phyloP scores from a whole-genome alignment of 129 eudicot genomes.

The Silybum marianum region DNA sequence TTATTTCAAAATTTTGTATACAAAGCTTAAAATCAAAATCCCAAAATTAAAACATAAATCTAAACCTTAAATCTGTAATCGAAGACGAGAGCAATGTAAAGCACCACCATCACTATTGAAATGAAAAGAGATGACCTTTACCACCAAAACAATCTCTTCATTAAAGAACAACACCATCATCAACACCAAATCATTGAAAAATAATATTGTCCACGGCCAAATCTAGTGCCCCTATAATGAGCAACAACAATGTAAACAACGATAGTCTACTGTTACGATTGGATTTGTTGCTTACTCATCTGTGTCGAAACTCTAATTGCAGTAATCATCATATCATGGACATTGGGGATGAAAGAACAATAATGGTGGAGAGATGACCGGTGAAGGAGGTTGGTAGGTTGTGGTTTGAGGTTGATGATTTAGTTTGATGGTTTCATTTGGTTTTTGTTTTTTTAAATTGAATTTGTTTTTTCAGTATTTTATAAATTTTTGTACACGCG shows the following conservation, averaged over 20 bases:
- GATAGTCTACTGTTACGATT: background rate
- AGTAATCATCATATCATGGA: too few relatives aligned
- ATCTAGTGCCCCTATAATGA: background rate
- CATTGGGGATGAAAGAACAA: too few relatives aligned
- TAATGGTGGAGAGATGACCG: too few relatives aligned
- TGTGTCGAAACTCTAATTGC: background rate
- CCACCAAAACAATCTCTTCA: background rate
- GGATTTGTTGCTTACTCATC: background rate
- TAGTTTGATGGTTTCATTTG: too few relatives aligned
- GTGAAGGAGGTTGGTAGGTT: too few relatives aligned
- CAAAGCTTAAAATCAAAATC: background rate
- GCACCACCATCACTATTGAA: background rate
- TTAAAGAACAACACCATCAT: background rate
- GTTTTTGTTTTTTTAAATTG: too few relatives aligned
- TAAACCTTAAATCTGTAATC: background rate
- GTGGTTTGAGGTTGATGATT: too few relatives aligned
- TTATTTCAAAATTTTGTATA: background rate
- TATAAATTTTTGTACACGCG: background rate
- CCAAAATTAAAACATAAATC: background rate
- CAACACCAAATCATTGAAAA: background rate
- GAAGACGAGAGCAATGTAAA: background rate
- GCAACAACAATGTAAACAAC: background rate
- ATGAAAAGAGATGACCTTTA: background rate
- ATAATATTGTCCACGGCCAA: background rate
- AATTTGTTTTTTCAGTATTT: background rate